Conservation (phyloP, 352 stramenopile species). For the Pythium rhizo-oryzae region DNA sequence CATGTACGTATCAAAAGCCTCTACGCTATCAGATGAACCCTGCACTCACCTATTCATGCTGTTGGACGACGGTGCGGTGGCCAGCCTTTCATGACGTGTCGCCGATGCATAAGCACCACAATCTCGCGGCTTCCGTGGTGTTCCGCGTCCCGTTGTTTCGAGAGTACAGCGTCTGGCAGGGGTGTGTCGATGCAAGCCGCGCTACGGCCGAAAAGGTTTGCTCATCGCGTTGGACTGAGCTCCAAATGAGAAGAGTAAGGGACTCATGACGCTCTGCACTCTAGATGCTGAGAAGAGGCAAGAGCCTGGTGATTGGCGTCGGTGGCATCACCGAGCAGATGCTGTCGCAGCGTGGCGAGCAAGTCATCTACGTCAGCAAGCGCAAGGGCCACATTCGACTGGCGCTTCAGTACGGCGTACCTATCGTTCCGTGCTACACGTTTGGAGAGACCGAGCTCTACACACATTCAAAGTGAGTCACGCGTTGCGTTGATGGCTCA, state of each 20-base stretch:
- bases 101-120: slow-evolving; percentile 56
- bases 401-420: slow-evolving; percentile 70
- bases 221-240: neutral
- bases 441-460: slow-evolving; percentile 88
- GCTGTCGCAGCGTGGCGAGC: slow-evolving; percentile 67
- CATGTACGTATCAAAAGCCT: slow-evolving; percentile 24
- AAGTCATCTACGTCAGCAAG: slow-evolving; percentile 79
- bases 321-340: slow-evolving; percentile 86
- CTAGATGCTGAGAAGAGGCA: slow-evolving; percentile 50
- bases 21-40: neutral
- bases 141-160: slow-evolving; percentile 80
- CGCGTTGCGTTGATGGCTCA: neutral
- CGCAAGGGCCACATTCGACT: slow-evolving; percentile 85
- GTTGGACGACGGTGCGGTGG: neutral
- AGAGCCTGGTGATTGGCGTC: slow-evolving; percentile 82
- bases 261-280: neutral
- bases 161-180: slow-evolving; percentile 78
- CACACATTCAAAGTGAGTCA: slow-evolving; percentile 65
- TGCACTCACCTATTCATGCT: neutral
- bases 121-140: slow-evolving; percentile 75
- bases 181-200: slow-evolving; percentile 73
- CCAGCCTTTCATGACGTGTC: slow-evolving; percentile 74
- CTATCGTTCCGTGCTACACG: slow-evolving; percentile 77
- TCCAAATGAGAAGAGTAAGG: too few species aligned
- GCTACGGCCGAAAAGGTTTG: slow-evolving; percentile 47